Conservation (phyloP, 148 eudicot species). For the Spergularia marina region DNA sequence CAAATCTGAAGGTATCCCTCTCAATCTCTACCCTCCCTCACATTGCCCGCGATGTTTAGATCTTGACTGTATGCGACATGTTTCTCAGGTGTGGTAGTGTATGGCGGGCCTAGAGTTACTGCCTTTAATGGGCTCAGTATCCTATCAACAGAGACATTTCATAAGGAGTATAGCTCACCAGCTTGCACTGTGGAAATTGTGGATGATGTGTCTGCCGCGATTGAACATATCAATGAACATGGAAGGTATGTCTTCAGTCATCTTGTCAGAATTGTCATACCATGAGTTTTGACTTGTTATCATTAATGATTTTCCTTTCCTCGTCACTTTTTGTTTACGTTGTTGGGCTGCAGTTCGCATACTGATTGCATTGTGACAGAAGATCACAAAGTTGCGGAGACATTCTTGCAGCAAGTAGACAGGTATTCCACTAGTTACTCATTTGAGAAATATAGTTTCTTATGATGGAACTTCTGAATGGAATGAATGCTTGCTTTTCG, state of each 20-base stretch:
- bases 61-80: slow-evolving; percentile 8
- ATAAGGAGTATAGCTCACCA: slow-evolving; percentile 77
- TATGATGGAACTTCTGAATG: too few species aligned
- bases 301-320: slow-evolving; percentile 6
- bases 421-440: slow-evolving; percentile 43
- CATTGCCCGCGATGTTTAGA: not conserved
- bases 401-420: slow-evolving; percentile 81
- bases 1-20: slow-evolving; percentile 55
- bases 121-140: slow-evolving; percentile 48
- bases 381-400: slow-evolving; percentile 62
- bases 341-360: slow-evolving; percentile 62
- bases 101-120: slow-evolving; percentile 82
- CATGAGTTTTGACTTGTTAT: not conserved
- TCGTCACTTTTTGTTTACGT: slow-evolving; percentile 1
- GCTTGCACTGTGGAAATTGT: slow-evolving; percentile 94
- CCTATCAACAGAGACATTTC: slow-evolving; percentile 64
- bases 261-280: not conserved
- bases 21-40: not conserved
- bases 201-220: slow-evolving; percentile 82
- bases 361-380: slow-evolving; percentile 86
- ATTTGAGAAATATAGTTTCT: too few species aligned
- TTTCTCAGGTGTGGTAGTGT: slow-evolving; percentile 63
- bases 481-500: not conserved
- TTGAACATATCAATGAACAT: slow-evolving; percentile 83
- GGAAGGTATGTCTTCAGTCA: slow-evolving; percentile 56